Conservation (phyloP, 2,329 filamentous ascomycete genomes). For the Fusarium sp. region DNA sequence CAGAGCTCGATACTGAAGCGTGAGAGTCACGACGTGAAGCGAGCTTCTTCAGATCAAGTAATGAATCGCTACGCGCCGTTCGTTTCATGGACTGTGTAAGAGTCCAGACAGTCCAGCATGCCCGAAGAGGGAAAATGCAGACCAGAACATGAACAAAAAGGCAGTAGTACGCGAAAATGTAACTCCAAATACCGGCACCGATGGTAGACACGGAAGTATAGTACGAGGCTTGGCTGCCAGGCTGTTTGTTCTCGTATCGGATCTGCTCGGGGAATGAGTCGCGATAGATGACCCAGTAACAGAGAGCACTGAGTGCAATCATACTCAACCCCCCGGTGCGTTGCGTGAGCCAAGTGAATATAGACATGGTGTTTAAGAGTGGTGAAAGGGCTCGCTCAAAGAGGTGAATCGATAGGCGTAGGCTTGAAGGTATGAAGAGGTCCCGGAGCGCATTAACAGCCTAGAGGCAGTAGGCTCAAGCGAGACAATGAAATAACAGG, state of each 20-base stretch:
- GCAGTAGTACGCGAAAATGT: slow-evolving; percentile 73
- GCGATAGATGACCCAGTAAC: slow-evolving; percentile 67
- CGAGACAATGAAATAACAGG: neutral
- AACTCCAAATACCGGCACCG: slow-evolving; percentile 65
- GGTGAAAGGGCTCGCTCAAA: neutral
- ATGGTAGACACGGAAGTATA: slow-evolving; percentile 51
- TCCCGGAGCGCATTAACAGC: slow-evolving; percentile 6
- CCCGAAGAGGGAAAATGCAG: slow-evolving; percentile 72
- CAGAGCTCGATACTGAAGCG: slow-evolving; percentile 68
- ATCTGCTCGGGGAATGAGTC: slow-evolving; percentile 61
- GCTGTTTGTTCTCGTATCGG: slow-evolving; percentile 60
- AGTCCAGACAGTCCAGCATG: slow-evolving; percentile 72
- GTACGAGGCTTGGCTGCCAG: slow-evolving; percentile 52
- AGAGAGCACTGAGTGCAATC: slow-evolving; percentile 62
- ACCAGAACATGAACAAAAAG: slow-evolving; percentile 75
- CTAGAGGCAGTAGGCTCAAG: slow-evolving; percentile 6
- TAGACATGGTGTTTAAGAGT: slow-evolving; percentile 58
- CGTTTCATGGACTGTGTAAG: slow-evolving; percentile 66
- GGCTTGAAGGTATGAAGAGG: slow-evolving; percentile 1
- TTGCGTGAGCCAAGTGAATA: slow-evolving; percentile 67
- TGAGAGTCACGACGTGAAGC: slow-evolving; percentile 65
- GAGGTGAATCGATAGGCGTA: neutral
- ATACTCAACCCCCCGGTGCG: slow-evolving; percentile 69
- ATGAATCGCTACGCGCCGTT: slow-evolving; percentile 59
- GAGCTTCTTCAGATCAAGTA: slow-evolving; percentile 62